Conservation (phyloP, 768 basidiomycete genomes). For the Hebeloma cylindrosporum region DNA sequence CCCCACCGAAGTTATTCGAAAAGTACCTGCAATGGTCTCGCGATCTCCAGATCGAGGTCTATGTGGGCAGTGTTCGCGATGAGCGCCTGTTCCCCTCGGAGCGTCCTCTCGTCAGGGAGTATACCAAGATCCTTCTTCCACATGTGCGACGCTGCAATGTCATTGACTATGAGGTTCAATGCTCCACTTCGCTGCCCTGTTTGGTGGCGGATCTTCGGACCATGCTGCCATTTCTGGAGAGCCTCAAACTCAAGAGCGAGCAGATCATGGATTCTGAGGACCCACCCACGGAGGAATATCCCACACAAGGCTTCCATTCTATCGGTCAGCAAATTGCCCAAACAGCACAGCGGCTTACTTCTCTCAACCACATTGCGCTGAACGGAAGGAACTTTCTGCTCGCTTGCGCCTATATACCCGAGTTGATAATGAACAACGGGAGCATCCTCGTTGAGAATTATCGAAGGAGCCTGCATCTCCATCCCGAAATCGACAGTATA, state of each 20-base stretch:
- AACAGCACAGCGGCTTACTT: too few species aligned
- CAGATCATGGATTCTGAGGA: conserved; percentile 3
- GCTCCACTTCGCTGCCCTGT: conserved; percentile 2
- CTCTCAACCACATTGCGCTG: not conserved
- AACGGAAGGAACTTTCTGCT: conserved; percentile 6
- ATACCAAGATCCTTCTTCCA: conserved; percentile 5
- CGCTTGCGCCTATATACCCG: not conserved
- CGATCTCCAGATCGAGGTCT: conserved; percentile 5
- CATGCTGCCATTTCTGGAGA: not conserved
- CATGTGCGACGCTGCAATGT: conserved; percentile 8
- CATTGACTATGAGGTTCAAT: conserved; percentile 4
- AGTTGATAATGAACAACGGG: not conserved
- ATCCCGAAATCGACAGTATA: conserved; percentile 1
- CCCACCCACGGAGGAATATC: not conserved
- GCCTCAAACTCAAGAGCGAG: conserved; percentile 2
- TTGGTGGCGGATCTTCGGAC: not conserved
- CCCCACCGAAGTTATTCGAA: not conserved
- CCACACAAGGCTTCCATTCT: too few species aligned
- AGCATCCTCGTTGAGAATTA: not conserved
- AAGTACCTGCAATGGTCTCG: conserved; percentile 5
- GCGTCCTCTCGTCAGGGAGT: not conserved
- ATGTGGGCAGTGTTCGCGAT: conserved; percentile 3
- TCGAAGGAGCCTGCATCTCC: not conserved
- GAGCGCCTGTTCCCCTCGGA: not conserved
- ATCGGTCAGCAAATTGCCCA: too few species aligned